These are phyloP conservation scores for Fusarium metavorans DNA, from an alignment of 2,329 filamentous ascomycete species.

Conservation along the genomic window DNA sequence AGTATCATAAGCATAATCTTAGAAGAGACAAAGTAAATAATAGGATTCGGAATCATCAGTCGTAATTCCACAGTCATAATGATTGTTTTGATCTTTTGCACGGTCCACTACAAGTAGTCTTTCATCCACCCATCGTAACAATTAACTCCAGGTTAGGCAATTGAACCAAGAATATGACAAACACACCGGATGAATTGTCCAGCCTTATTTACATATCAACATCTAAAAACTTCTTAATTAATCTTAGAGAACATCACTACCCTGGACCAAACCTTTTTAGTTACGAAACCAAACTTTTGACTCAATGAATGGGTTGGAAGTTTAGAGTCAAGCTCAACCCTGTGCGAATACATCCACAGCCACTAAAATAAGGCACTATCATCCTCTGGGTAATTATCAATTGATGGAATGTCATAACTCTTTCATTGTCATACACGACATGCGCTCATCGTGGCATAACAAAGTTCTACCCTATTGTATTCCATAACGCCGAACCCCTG, in stretches of 20 bases:
- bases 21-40: neutral
- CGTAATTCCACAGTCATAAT: neutral
- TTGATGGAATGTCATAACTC: neutral
- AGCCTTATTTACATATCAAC: neutral
- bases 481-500: constrained; percentile 35
- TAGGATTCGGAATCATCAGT: neutral
- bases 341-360: neutral
- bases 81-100: neutral
- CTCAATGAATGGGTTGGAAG: neutral
- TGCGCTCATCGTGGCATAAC: neutral
- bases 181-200: too few relatives aligned
- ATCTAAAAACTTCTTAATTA: neutral
- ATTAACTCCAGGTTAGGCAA: too few relatives aligned
- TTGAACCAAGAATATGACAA: too few relatives aligned
- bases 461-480: constrained; percentile 14
- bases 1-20: neutral
- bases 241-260: neutral
- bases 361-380: neutral
- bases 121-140: too few relatives aligned
- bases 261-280: neutral
- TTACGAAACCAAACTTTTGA: neutral
- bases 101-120: neutral
- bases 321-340: neutral
- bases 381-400: neutral
- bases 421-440: neutral